Percentiles rank a stretch among this genome's conserved stretches.
phyloP scores from a whole-genome alignment of 2,329 filamentous ascomycete species.

The Fonsecaea monophora region DNA sequence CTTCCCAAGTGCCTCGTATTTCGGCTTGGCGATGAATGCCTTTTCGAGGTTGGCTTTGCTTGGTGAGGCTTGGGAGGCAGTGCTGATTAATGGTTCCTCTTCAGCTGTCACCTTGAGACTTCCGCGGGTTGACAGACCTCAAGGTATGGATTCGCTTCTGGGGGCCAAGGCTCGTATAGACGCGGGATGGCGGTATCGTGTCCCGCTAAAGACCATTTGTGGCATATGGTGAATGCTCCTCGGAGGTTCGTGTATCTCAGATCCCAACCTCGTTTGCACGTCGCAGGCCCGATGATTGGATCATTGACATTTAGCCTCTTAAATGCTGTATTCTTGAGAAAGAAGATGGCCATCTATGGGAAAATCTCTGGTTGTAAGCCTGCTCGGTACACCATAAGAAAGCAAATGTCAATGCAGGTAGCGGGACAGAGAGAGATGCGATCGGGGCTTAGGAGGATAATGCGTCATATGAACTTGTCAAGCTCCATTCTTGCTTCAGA shows the following conservation, averaged over 20 bases:
- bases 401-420: no score
- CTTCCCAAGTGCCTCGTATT: background rate
- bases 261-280: background rate
- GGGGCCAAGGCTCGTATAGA: background rate
- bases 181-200: background rate
- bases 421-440: no score
- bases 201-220: background rate
- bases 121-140: background rate
- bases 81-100: conserved; percentile 3
- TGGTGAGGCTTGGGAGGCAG: background rate
- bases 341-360: background rate
- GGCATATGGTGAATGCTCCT: conserved; percentile 1
- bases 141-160: background rate
- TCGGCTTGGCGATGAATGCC: background rate
- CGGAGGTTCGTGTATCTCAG: background rate
- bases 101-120: background rate
- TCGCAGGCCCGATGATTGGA: background rate
- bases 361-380: background rate
- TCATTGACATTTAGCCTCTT: background rate
- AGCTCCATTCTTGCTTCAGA: background rate
- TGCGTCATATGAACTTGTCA: background rate
- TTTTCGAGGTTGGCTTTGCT: background rate
- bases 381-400: no score
- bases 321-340: background rate
- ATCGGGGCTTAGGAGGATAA: no score